Base-by-base conservation (phyloP, 2,329 filamentous ascomycete species). In the Pezicula radicicola region DNA sequence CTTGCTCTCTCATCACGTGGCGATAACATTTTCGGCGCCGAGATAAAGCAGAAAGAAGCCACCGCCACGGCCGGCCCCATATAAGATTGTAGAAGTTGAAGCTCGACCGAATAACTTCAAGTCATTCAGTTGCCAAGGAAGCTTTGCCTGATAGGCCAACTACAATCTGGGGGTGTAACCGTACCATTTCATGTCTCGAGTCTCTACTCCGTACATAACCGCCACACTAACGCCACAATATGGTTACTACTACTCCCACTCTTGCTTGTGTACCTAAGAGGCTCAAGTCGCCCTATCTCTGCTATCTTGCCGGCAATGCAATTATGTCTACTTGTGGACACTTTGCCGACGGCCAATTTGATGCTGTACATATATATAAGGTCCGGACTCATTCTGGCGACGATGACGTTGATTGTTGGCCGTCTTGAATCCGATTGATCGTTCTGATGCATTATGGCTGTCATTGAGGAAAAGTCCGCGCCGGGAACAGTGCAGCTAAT, bases 401-500 rank as follows among this genome's bases (percentile, higher is more conserved):
- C 13, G 15, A 21, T 40, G 19, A 16, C 10, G n/a, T 16, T 16
- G 37, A 13, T 40, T 9, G 9, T 16, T 16, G n/a, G 15, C 15
- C 37, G 3, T 9, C 37, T 16, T 9, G 5, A 40, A 40, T 40
- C 15, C n/a, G 15, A 21, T 16, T 40, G 10, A 25, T 25, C 4
- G 8, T 37, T 13, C 6, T 18, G 19, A 28, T 3, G 27, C 48
- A 51, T 43, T 30, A 59, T 59, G 57, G 48, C 52, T 43, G 46
- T 44, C 33, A 48, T 57, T 19, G 57, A 59, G 28, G 53, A 58
- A 16, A 56, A 55, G 39, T 49, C 53, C 6, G 56, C 55, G 19
- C 63, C 62, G 7, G 63, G 63, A 41, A 66, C 63, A 33, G 54
- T 66, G 46, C 60, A 63, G 42, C 59, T 64, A 33, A 63, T 66